Evolutionary conservation across 2,329 filamentous ascomycete species (phyloP).

Genomic region (Fusarium metavorans): DNA sequence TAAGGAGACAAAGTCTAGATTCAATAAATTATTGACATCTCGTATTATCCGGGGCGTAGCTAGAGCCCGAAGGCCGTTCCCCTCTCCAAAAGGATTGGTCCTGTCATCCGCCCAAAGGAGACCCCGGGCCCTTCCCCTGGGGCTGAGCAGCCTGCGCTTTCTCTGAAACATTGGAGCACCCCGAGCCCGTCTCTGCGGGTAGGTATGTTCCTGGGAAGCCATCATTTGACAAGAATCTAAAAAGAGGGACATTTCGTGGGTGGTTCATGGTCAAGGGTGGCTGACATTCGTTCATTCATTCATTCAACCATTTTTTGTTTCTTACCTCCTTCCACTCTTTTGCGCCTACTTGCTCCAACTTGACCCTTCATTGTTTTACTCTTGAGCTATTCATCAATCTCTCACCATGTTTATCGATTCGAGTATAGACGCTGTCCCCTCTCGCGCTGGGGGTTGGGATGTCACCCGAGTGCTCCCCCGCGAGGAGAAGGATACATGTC

Average conservation of each 20-base stretch:
- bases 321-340: slow-evolving; percentile 2
- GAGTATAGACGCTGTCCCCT: slow-evolving; percentile 16
- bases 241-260: background rate
- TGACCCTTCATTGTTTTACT: slow-evolving; percentile 5
- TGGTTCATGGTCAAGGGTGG: slow-evolving; percentile 17
- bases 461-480: slow-evolving; percentile 36
- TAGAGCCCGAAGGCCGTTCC: background rate
- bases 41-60: background rate
- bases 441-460: slow-evolving; percentile 15
- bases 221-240: slow-evolving; percentile 2
- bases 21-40: background rate
- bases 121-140: background rate
- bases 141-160: slow-evolving; percentile 22
- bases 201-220: slow-evolving; percentile 19
- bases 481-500: slow-evolving; percentile 35
- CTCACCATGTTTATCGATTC: slow-evolving; percentile 29
- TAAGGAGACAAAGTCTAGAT: background rate
- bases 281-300: slow-evolving; percentile 3
- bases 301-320: slow-evolving; percentile 13
- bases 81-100: background rate
- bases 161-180: slow-evolving; percentile 39
- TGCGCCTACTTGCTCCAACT: background rate
- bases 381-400: background rate
- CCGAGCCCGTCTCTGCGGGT: background rate
- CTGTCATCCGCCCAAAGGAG: background rate